Base-by-base conservation (phyloP, 441 rosid genomes). In the Biscutella laevigata region DNA sequence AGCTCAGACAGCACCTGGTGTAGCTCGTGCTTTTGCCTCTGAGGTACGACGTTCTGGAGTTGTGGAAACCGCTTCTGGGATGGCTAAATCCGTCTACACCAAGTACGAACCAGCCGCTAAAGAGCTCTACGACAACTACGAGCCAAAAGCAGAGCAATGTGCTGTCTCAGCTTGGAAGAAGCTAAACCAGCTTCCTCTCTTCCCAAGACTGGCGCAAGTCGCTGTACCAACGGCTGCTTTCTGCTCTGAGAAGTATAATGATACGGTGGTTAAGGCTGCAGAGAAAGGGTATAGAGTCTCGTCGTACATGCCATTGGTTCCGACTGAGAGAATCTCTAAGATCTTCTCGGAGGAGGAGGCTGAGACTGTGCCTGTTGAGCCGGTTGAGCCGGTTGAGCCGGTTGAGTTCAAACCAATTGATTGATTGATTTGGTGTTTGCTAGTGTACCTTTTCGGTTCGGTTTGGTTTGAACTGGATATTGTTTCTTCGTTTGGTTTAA, bases 81-180 rank as follows among this genome's bases (percentile, higher is more conserved):
- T 82, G 11, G 96, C 89, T 3, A 86, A 81, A 61, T 73, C 75
- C 2, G 79, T 84, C 9, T 88, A 88, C 71, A 20, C 81, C 43
- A 80, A 71, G 73, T 83, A 48, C 21, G 95, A 92, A 59, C 96
- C 95, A 2, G 57, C 80, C 0, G 94, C 94, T 22, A 88, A 83
- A 77, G 94, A 71, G 63, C 62, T 91, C 24, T 88, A 85, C 74
- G 58, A 80, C 17, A 82, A 57, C 68, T 86, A 88, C 8, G 98
- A 91, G 64, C 96, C 95, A 6, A 80, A 79, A 60, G 87, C 95
- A 0, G 98, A 92, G 73, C 83, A 76, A 35, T 84, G 77, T 33
- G 96, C 89, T 0, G 94, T 65, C 22, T 83, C 91, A 1, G 80
- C 94, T 1, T 92, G 96, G 96, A 82, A 72, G 59, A 88, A 65